Evolutionary conservation across 108 stramenopile species (phyloP).

Genomic region (Pseudonitzschia multistriata): DNA sequence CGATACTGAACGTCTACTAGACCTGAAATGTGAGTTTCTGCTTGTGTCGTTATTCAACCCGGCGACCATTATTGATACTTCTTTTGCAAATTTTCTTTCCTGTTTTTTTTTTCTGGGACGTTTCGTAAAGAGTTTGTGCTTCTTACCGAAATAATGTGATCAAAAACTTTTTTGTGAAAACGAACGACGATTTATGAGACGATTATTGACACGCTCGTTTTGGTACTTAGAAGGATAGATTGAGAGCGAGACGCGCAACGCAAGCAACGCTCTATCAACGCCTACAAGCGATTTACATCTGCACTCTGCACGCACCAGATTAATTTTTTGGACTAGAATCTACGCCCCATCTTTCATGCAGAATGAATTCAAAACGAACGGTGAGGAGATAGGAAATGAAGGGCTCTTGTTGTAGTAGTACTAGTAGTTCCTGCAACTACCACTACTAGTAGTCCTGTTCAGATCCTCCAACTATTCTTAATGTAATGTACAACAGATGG

Average conservation of each 20-base stretch:
- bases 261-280: background rate
- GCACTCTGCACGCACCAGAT: background rate
- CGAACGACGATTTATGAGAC: background rate
- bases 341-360: too few relatives aligned
- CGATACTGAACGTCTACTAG: background rate
- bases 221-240: background rate
- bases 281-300: background rate
- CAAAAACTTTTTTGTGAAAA: background rate
- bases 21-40: background rate
- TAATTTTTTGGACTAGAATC: too few relatives aligned
- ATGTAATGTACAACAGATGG: too few relatives aligned
- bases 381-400: too few relatives aligned
- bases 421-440: too few relatives aligned
- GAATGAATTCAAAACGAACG: too few relatives aligned
- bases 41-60: background rate
- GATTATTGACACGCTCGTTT: background rate
- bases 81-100: background rate
- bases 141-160: background rate
- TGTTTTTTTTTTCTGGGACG: too few relatives aligned
- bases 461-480: too few relatives aligned
- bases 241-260: background rate
- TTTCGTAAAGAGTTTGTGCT: background rate
- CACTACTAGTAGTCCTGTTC: too few relatives aligned
- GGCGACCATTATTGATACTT: background rate
- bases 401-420: too few relatives aligned